Evolutionary conservation across 1,139 yeast genomes (phyloP), one percentile per base, ranked within the genome.

Genomic region (Pichiaceae sp.): DNA sequence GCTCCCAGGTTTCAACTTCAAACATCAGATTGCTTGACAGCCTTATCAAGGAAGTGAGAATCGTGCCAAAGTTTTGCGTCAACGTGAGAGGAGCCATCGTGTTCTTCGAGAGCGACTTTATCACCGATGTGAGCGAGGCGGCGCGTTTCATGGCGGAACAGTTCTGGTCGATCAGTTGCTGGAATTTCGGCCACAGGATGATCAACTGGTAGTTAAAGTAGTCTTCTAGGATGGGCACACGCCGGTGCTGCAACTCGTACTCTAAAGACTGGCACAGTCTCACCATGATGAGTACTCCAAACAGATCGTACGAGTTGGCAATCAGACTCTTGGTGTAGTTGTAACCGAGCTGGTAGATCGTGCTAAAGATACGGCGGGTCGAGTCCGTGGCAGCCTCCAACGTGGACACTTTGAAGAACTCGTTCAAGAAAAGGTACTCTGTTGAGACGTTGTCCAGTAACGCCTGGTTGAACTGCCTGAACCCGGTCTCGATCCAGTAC

Each of bases 171-270:
- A 87, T 70, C 29, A 84, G 65, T 35, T 66, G 70, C 49, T 91
- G 94, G 51, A 87, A 83, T 41, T 74, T 77, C 1, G 96, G 96
- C 96, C 96, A 89, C 30, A 89, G 62, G 1, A 70, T 55, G 33
- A 84, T 69, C 41, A 81, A 59, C 43, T 83, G 75, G 11, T 77
- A 67, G 52, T 83, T 80, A 43, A 85, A 64, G 53, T 83, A 84
- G 42, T 75, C 83, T 46, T 82, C 89, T 50, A 85, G 63, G 2
- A 79, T 75, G 0, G 95, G 94, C 3, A 84, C 72, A 29, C 66
- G 59, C 52, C 94, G 59, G 56, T 71, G 63, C 62, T 71, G 87
- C 33, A 83, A 62, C 47, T 73, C 78, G 33, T 71, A 67, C 47
- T 76, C 84, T 32, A 81, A 60, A 3, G 69, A 65, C 45, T 85